Evolutionary conservation across 169 alveolate species (phyloP), one percentile per base, ranked within the genome.

Genomic region (Eimeria falciformis): DNA sequence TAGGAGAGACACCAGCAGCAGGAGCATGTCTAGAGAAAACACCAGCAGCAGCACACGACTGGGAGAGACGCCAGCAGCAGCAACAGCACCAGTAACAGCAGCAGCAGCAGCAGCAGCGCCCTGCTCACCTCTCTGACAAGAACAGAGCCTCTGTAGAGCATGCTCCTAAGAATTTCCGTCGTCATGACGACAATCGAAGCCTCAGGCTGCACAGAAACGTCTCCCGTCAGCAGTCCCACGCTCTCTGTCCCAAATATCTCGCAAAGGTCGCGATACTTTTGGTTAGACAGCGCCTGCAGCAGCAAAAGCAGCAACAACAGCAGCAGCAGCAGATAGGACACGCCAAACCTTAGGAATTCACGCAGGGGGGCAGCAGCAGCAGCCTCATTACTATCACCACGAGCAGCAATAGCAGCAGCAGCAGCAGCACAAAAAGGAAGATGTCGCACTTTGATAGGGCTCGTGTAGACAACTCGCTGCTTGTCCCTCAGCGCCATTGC

Each of bases 191-290:
- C 96, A 91, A 99, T 98, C 62, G 99, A 96, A n/a, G 99, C 99
- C 69, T 96, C 95, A 43, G 99, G 99, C 94, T 99, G 98, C 53
- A 98, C 97, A 17, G 99, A 97, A 46, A 99, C 99, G 95, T 99
- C 99, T 5, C 99, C 99, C 9, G 99, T 99, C 96, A 99, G 97
- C 88, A 99, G 97, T 3, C 99, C 99, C 17, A 99, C 99, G 95
- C 98, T 99, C 81, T 95, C 96, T 46, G 91, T 95, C 5, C 96
- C 96, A 94, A 98, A 99, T 95, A 98, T 99, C 91, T 98, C 99
- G 92, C 98, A 96, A 65, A 99, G 96, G 93, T 99, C 99, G 91
- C 99, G 92, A 96, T 97, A 99, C 95, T 99, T 99, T 94, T 99
- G 99, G 95, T 99, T 99, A 85, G 99, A 97, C 94, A 99, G 95